phyloP scores from a whole-genome alignment of 75 land plant genomes.

The Chamaecyparis obtusa region DNA sequence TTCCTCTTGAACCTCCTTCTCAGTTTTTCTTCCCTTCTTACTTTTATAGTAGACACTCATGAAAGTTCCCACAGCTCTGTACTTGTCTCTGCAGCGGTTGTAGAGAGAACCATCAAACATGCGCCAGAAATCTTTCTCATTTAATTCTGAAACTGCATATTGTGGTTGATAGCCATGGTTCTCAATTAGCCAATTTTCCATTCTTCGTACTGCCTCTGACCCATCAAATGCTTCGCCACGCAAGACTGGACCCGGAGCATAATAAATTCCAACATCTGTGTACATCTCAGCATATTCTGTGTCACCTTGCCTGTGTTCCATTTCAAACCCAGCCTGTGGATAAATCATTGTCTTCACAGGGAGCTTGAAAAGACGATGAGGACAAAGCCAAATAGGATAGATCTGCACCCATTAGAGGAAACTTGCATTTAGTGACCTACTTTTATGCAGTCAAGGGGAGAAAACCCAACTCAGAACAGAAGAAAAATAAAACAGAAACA shows the following conservation, averaged over 20 bases:
- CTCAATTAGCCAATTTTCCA: constrained; percentile 93
- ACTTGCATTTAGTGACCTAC: not conserved
- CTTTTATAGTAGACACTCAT: constrained; percentile 98
- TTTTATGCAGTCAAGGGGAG: not conserved
- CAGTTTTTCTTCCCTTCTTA: constrained; percentile 97
- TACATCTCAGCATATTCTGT: constrained; percentile 91
- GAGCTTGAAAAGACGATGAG: constrained; percentile 79
- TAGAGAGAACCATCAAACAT: constrained; percentile 91
- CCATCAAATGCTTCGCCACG: constrained; percentile 91
- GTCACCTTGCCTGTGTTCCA: constrained; percentile 78
- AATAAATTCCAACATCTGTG: constrained; percentile 95
- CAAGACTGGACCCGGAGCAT: constrained; percentile 84
- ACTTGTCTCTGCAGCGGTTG: constrained; percentile 77
- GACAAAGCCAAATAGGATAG: constrained; percentile 97
- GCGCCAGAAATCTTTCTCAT: constrained; percentile 90
- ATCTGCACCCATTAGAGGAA: constrained; percentile 35
- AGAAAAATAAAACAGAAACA: no score
- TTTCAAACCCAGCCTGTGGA: constrained; percentile 95
- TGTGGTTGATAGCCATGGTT: constrained; percentile 91
- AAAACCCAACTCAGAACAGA: not conserved
- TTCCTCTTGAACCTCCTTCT: constrained; percentile 93
- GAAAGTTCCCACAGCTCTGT: constrained; percentile 92
- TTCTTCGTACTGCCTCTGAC: constrained; percentile 61
- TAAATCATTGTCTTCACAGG: constrained; percentile 81
- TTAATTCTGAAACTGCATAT: constrained; percentile 94